phyloP scores from a whole-genome alignment of 768 basidiomycete species.

The Lentinula raphanica region DNA sequence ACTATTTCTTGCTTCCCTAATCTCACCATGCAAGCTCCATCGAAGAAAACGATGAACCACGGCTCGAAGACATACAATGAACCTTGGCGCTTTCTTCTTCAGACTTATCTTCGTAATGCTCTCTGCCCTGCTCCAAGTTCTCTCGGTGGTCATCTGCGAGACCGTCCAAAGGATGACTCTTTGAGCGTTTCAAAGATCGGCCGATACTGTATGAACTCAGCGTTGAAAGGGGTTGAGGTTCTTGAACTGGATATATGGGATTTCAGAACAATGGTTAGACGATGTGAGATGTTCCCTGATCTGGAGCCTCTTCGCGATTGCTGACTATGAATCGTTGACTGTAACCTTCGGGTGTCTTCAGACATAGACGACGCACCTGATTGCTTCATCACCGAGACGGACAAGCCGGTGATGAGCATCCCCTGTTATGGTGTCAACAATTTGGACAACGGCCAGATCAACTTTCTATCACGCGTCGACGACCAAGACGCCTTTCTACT shows the following conservation, averaged over 20 bases:
- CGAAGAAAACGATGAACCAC: background rate
- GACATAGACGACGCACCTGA: background rate
- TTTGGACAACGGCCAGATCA: background rate
- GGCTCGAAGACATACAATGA: background rate
- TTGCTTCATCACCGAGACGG: background rate
- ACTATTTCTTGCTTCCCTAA: background rate
- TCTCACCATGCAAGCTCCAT: background rate
- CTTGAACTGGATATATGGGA: background rate
- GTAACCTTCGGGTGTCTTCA: background rate
- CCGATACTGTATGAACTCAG: background rate
- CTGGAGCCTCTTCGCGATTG: no score
- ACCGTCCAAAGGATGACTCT: background rate
- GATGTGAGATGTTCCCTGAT: background rate
- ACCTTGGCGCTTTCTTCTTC: background rate
- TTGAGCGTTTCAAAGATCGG: background rate
- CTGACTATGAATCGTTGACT: no score
- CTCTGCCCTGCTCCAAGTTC: constrained; percentile 1
- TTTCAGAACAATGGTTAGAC: background rate
- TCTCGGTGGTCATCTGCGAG: background rate
- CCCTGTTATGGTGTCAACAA: background rate
- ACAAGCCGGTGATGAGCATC: background rate
- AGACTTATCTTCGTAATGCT: constrained; percentile 1
- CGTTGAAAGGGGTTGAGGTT: background rate
- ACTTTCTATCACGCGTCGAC: background rate
- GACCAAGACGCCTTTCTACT: background rate